Evolutionary conservation across 1,284 basidiomycete genomes (phyloP).

Genomic region (Pascua sp.): DNA sequence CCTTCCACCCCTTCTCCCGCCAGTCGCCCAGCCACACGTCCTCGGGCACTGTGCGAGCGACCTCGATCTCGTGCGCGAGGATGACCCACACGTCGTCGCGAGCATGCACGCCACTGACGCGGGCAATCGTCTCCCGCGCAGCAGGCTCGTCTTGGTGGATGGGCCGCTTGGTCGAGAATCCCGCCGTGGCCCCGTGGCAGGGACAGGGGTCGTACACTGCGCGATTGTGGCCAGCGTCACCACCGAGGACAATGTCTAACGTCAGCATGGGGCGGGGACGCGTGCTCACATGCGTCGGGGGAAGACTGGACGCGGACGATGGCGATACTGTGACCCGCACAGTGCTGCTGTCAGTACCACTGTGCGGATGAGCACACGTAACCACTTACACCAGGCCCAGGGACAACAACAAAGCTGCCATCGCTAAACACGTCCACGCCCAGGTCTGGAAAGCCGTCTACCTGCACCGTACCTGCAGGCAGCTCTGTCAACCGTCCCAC

Average conservation of each 20-base stretch:
- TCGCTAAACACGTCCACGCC: conserved; percentile 10
- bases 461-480: neutral
- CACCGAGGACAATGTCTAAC: conserved; percentile 7
- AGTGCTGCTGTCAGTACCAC: neutral
- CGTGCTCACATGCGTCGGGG: conserved; percentile 2
- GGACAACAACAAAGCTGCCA: conserved; percentile 4
- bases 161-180: neutral
- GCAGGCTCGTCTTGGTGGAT: conserved; percentile 4
- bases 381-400: neutral
- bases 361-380: too few species aligned
- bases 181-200: neutral
- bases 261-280: neutral
- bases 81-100: conserved; percentile 9
- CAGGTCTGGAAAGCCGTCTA: neutral
- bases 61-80: conserved; percentile 8
- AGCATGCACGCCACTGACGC: conserved; percentile 1
- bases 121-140: neutral
- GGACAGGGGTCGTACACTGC: conserved; percentile 9
- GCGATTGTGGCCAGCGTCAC: conserved; percentile 7
- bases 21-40: conserved; percentile 7
- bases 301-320: neutral
- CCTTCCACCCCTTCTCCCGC: conserved; percentile 5
- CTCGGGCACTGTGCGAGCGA: neutral
- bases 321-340: conserved; percentile 6
- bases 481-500: neutral